Base-by-base conservation (phyloP, 495 filamentous ascomycete genomes). In the Talaromyces liani region DNA sequence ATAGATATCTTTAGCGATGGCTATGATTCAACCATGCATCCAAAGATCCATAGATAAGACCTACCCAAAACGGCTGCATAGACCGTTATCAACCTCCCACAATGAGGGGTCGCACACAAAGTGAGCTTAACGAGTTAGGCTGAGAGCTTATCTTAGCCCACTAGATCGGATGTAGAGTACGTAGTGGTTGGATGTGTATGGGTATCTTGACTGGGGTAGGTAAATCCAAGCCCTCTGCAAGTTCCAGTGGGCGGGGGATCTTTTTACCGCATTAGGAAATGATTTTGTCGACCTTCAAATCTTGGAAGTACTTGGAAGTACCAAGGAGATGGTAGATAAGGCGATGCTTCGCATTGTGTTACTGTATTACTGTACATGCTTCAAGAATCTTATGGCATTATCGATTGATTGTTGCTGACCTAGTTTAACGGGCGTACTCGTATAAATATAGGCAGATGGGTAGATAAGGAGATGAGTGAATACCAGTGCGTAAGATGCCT, bases 11-110 rank as follows among this genome's bases (percentile, higher is more conserved):
- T 4, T n/a, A 49, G 8, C 45, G n/a, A 18, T 3, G 18, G 5
- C 2, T 7, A 47, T 20, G 45, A 22, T 55, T 67, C 73, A 70
- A 73, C 68, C 64, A 29, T 24, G 22, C 22, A 24, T 24, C 22
- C 22, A 24, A 24, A 24, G 22, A 24, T 74, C 10, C 22, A 56
- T 56, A 29, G 53, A 56, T 29, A 25, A 27, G 22, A 29, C n/a
- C 27, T 56, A 29, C 53, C 27, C 53, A 29, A 56, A 56, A 56
- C 53, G 27, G 53, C 53, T 56, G 53, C 27, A 29, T 29, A 29
- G 24, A 56, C 53, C 53, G 53, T 29, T 29, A 29, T 56, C 22
- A 56, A 16, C 14, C 9, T 27, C n/a, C 27, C 20, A 56, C 27
- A 29, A 27, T 27, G 53, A 56, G 53, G 53, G 53, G 53, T 56